Base-by-base conservation (phyloP, 2,329 filamentous ascomycete species). In the Trichoderma aggressivum region DNA sequence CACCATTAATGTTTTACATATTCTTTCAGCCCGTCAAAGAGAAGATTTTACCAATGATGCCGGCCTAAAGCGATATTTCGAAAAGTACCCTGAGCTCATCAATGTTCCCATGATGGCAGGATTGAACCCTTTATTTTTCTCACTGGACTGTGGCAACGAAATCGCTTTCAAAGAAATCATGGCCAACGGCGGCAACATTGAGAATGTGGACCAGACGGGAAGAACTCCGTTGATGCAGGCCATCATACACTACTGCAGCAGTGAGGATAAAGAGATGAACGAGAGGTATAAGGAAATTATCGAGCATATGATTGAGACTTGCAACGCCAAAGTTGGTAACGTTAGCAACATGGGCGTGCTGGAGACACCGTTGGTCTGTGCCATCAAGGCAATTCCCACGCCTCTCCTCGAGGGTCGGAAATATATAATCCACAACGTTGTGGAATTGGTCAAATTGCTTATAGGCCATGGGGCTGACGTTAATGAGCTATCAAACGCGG, bases 1-100 rank as follows among this genome's bases (percentile, higher is more conserved):
- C 16, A 24, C 5, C 32, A 65, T 72, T 24, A 70, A 47, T 36
- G 10, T 72, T 53, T 63, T 70, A n/a, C 71, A 72, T 12, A 21
- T 72, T 14, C 21, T 72, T 14, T 70, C 71, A 16, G 60, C 71
- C 7, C 21, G 36, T 4, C 3, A 59, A 6, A 34, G 7, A 3
- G 43, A 39, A 34, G 8, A 14, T 4, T 36, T 18, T 24, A 32
- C 1, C 5, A 7, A 71, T 3, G 7, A 21, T n/a, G 21, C 12
- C 21, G 39, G 18, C 12, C 21, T 10, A 36, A 24, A 1, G 47
- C 34, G 30, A 21, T 61, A 63, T 18, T 71, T 68, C n/a, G 18
- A 18, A 2, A 32, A 14, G 14, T 59, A 34, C 3, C 11, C n/a
- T 7, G 30, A 28, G 26, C 12, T 43, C 16, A n/a, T 56, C n/a